Evolutionary conservation across 2,329 filamentous ascomycete genomes (phyloP).

Genomic region (Phaeosphaeriaceae sp.): DNA sequence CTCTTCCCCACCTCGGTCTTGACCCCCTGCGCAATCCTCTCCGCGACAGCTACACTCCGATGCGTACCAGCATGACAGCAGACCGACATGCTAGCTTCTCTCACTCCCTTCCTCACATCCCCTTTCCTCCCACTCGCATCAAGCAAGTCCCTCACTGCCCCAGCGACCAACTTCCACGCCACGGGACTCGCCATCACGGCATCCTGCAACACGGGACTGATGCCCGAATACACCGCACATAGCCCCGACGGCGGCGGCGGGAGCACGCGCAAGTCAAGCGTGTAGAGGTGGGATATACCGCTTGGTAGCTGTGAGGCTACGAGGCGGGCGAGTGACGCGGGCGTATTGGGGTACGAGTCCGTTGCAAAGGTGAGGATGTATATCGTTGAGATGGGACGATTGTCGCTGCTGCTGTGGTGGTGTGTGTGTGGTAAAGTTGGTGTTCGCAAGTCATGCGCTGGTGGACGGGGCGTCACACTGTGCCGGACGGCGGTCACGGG

Average conservation of each 20-base stretch:
- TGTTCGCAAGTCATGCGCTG: not conserved
- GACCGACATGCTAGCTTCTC: conserved; percentile 25
- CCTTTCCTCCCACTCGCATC: conserved; percentile 7
- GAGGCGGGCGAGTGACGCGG: conserved; percentile 8
- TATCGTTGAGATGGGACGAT: conserved; percentile 25
- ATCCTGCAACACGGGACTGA: conserved; percentile 27
- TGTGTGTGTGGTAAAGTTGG: not conserved
- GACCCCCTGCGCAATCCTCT: conserved; percentile 32
- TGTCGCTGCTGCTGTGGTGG: too few relatives aligned
- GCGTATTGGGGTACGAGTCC: conserved; percentile 9
- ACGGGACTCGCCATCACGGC: conserved; percentile 23
- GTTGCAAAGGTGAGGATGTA: conserved; percentile 33
- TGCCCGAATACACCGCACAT: conserved; percentile 30
- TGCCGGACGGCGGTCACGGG: not conserved
- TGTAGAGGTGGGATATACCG: conserved; percentile 30
- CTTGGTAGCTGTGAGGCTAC: conserved; percentile 20
- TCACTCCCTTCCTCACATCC: not conserved
- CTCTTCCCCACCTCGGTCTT: conserved; percentile 19
- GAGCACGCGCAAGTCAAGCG: conserved; percentile 27
- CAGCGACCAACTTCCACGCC: conserved; percentile 18
- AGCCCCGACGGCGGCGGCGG: conserved; percentile 17
- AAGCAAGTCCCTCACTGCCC: conserved; percentile 20
- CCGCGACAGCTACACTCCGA: conserved; percentile 40
- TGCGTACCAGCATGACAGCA: conserved; percentile 39
- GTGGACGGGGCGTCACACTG: not conserved